Conservation (phyloP, 2,329 filamentous ascomycete species). For the Phialemonium atrogriseum region DNA sequence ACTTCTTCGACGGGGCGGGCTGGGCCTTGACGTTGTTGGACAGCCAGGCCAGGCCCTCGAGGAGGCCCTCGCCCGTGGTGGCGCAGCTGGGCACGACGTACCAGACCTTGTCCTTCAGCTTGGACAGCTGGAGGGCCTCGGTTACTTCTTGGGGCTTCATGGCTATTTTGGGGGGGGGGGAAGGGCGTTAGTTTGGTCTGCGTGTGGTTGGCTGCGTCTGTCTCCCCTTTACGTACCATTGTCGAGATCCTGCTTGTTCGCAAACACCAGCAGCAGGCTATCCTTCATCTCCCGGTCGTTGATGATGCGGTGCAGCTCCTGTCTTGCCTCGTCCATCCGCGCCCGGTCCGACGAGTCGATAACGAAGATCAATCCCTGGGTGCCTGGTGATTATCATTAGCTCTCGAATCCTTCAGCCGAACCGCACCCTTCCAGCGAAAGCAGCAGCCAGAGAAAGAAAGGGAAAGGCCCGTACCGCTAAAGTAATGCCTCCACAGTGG, state of each 20-base stretch:
- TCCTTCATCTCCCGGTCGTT: constrained; percentile 98
- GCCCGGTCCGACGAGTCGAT: constrained; percentile 90
- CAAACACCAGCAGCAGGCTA: constrained; percentile 87
- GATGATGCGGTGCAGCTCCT: constrained; percentile 94
- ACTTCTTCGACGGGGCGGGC: constrained; percentile 46
- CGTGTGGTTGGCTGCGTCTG: too few species aligned
- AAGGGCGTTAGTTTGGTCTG: too few species aligned
- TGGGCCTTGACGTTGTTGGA: constrained; percentile 74
- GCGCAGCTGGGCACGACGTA: constrained; percentile 78
- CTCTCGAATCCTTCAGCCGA: neutral
- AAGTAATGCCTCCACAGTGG: constrained; percentile 98
- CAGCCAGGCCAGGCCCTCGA: constrained; percentile 76
- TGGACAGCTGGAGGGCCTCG: constrained; percentile 65
- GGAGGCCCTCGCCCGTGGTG: constrained; percentile 70
- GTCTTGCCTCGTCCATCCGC: constrained; percentile 85
- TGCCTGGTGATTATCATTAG: constrained; percentile 51
- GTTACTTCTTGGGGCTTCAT: constrained; percentile 76
- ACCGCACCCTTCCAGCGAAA: neutral
- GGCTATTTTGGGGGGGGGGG: too few species aligned
- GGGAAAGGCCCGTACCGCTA: constrained; percentile 46
- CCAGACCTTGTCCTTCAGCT: constrained; percentile 78
- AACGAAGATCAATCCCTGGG: constrained; percentile 97
- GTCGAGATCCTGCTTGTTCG: constrained; percentile 95
- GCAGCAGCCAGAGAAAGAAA: neutral
- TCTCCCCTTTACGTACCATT: constrained; percentile 65